phyloP scores from a whole-genome alignment of 2,329 filamentous ascomycete genomes.

The Apiospora rasikravindrae region DNA sequence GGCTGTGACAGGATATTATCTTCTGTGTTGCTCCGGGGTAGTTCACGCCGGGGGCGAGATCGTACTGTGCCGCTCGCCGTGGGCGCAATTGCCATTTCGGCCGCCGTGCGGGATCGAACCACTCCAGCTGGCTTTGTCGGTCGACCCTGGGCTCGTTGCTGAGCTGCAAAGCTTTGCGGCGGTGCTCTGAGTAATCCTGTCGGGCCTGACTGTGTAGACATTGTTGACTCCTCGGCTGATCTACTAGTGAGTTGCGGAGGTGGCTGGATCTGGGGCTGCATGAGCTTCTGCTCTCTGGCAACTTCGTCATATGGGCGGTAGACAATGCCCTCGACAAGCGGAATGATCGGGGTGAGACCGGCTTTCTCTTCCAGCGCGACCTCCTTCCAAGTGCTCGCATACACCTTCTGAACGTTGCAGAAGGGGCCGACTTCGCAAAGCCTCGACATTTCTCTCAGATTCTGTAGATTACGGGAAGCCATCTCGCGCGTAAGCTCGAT shows the following conservation, averaged over 20 bases:
- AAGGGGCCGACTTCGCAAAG: slow-evolving; percentile 65
- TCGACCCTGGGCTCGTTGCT: slow-evolving; percentile 64
- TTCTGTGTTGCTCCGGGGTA: slow-evolving; percentile 34
- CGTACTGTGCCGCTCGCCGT: slow-evolving; percentile 23
- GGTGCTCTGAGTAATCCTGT: slow-evolving; percentile 56
- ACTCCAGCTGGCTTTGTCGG: slow-evolving; percentile 40
- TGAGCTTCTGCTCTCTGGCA: slow-evolving; percentile 56
- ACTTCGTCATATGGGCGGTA: slow-evolving; percentile 69
- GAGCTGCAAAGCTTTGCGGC: slow-evolving; percentile 70
- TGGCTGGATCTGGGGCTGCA: slow-evolving; percentile 38
- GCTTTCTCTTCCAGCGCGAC: slow-evolving; percentile 72
- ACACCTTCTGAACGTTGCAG: slow-evolving; percentile 50
- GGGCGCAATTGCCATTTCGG: slow-evolving; percentile 31
- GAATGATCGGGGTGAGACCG: slow-evolving; percentile 67
- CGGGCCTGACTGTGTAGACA: slow-evolving; percentile 41
- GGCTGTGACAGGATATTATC: slow-evolving; percentile 31
- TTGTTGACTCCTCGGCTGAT: slow-evolving; percentile 42
- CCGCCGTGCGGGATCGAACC: slow-evolving; percentile 39
- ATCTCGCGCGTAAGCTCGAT: slow-evolving; percentile 51
- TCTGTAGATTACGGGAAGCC: slow-evolving; percentile 53
- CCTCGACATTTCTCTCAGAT: slow-evolving; percentile 61
- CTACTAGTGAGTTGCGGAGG: slow-evolving; percentile 40
- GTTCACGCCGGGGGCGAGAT: slow-evolving; percentile 35
- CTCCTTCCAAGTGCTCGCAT: slow-evolving; percentile 67
- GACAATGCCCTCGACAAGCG: slow-evolving; percentile 64